phyloP scores from a whole-genome alignment of 768 basidiomycete species.

The Chalciporus piperatus region DNA sequence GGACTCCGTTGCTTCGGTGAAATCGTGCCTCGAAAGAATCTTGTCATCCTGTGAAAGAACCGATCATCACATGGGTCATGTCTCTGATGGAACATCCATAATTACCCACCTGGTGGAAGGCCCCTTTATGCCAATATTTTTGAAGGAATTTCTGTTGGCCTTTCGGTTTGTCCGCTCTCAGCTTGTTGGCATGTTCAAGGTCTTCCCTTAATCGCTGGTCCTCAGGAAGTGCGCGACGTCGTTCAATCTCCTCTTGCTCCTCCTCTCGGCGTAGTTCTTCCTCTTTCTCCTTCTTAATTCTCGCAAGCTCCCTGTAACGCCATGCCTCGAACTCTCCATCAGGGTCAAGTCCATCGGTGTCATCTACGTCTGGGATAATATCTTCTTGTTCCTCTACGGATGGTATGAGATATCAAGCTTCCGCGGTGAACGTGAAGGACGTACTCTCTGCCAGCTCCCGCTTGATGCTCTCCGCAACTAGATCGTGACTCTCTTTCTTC shows the following conservation, averaged over 20 bases:
- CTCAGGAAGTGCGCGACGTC: slow-evolving; percentile 89
- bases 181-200: slow-evolving; percentile 77
- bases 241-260: slow-evolving; percentile 88
- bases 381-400: slow-evolving; percentile 83
- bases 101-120: slow-evolving; percentile 84
- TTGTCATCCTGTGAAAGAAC: slow-evolving; percentile 69
- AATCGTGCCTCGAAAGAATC: slow-evolving; percentile 80
- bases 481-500: slow-evolving; percentile 82
- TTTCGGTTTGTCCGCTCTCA: slow-evolving; percentile 85
- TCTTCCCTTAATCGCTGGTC: slow-evolving; percentile 92
- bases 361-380: slow-evolving; percentile 83
- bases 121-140: slow-evolving; percentile 99
- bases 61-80: slow-evolving; percentile 13
- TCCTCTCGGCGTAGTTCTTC: slow-evolving; percentile 76
- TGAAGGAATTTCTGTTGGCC: slow-evolving; percentile 91
- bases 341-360: slow-evolving; percentile 91
- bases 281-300: slow-evolving; percentile 94
- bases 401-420: slow-evolving; percentile 1
- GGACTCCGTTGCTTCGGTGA: slow-evolving; percentile 84
- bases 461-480: slow-evolving; percentile 92
- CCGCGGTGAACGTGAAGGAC: slow-evolving; percentile 27
- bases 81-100: not conserved
- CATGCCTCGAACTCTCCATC: slow-evolving; percentile 92
- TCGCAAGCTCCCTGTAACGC: slow-evolving; percentile 89
- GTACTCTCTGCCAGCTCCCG: slow-evolving; percentile 89